Evolutionary conservation across 192 early-diverging fungal genomes (phyloP), one percentile per base, ranked within the genome.

Genomic region (Gaertneriomyces sp.): DNA sequence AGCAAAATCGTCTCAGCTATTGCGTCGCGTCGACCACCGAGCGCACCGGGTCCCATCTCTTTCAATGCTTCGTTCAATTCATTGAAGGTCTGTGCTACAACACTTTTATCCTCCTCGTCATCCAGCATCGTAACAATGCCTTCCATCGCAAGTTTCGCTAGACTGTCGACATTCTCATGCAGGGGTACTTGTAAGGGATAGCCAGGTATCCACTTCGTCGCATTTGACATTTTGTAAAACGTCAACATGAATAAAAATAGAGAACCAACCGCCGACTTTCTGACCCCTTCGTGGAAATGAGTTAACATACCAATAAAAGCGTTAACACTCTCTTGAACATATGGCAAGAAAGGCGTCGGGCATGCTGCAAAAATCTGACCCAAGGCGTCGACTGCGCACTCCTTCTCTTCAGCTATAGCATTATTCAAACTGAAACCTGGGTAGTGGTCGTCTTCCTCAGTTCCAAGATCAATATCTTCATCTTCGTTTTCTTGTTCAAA

Each of bases 391-490:
- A 88, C 90, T 33, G 93, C 92, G 53, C 91, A 85, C 71, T 96
- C 93, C 78, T 96, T 96, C 69, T 96, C 93, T 46, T 94, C 91
- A 4, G 93, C 90, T 72, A 96, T 80, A 17, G 88, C 92, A 38
- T 89, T 89, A 64, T 81, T 88, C 53, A 90, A 78, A 20, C 78
- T 82, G 57, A 87, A 77, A n/a, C 41, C 60, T 39, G 49, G 40
- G 12, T 64, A 40, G 11, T 66, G 51, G 17, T 77, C 74, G 43
- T 77, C 76, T 11, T 68, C 61, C 45, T 68, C 66, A 16, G 25
- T 9, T 8, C 49, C 66, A 14, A 68, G 25, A 7, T 46, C 58
- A 17, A 68, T 45, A 14, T 73, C 74, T 16, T 87, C 81, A 17
- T 82, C 85, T 38, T 85, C 81, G 4, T 85, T 82, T 40, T 86